These are phyloP conservation scores for Schoenoplectus tabernaemontani DNA, from an alignment of 202 grass and related monocot genomes.

Conservation along the genomic window DNA sequence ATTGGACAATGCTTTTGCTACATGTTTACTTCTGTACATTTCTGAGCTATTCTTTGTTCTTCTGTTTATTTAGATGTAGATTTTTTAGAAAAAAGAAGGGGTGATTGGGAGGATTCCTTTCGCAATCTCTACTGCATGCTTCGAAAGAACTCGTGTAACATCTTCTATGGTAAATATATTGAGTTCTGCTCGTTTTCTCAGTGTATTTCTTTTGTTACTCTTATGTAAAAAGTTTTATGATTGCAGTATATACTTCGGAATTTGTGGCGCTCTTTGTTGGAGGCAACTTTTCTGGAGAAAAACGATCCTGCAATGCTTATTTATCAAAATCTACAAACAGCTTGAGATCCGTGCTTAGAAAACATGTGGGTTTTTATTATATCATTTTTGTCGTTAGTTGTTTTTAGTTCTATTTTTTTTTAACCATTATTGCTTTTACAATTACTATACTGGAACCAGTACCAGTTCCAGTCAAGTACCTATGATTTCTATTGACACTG, in stretches of 20 bases:
- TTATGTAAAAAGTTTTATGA: conserved; percentile 14
- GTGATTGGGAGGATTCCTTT: conserved; percentile 88
- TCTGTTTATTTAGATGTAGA: conserved; percentile 38
- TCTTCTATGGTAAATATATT: conserved; percentile 84
- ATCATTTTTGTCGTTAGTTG: neutral
- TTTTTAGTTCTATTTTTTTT: neutral
- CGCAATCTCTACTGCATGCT: conserved; percentile 84
- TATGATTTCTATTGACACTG: neutral
- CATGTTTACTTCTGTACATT: neutral
- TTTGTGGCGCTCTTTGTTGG: conserved; percentile 83
- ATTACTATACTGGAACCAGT: neutral
- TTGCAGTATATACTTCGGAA: conserved; percentile 68
- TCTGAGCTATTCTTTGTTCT: neutral
- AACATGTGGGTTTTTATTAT: conserved; percentile 50
- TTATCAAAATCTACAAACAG: conserved; percentile 77
- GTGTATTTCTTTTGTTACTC: neutral
- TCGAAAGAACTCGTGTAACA: conserved; percentile 60
- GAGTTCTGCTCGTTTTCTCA: neutral
- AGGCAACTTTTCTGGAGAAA: conserved; percentile 42
- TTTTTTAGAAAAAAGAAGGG: conserved; percentile 60
- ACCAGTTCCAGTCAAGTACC: neutral
- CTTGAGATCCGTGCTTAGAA: conserved; percentile 64
- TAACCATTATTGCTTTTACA: neutral
- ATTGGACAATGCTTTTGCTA: neutral
- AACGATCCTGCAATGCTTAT: conserved; percentile 63